Evolutionary conservation across 2,329 filamentous ascomycete genomes (phyloP).

Genomic region (Penicillium capsulatum): DNA sequence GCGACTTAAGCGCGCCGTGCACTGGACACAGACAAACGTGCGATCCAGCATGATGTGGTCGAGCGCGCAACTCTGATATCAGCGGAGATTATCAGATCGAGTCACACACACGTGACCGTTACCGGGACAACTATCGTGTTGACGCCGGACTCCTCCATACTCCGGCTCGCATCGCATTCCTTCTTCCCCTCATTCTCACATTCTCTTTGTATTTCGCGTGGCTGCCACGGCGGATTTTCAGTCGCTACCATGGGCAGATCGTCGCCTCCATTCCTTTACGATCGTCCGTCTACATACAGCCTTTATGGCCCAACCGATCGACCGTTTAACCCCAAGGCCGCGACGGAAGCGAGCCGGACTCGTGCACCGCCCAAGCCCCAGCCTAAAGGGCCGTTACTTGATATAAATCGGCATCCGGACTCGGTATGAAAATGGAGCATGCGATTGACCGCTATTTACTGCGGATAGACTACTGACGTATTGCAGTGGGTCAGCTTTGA

Average conservation of each 20-base stretch:
- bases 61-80: slow-evolving; percentile 2
- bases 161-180: slow-evolving; percentile 23
- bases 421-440: slow-evolving; percentile 47
- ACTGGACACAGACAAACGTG: slow-evolving; percentile 29
- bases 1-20: slow-evolving; percentile 21
- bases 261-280: slow-evolving; percentile 71
- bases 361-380: slow-evolving; percentile 58
- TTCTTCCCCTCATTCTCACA: slow-evolving; percentile 15
- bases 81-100: slow-evolving; percentile 6
- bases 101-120: slow-evolving; percentile 25
- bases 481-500: slow-evolving; percentile 53
- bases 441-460: too few relatives aligned
- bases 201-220: slow-evolving; percentile 33
- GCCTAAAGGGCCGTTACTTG: slow-evolving; percentile 69
- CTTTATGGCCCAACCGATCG: slow-evolving; percentile 51
- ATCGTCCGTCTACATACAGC: slow-evolving; percentile 51
- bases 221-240: slow-evolving; percentile 26
- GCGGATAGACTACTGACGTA: slow-evolving; percentile 3
- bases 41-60: slow-evolving; percentile 26
- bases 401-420: slow-evolving; percentile 83
- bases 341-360: slow-evolving; percentile 73
- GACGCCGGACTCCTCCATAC: slow-evolving; percentile 11
- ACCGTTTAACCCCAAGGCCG: slow-evolving; percentile 80
- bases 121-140: slow-evolving; percentile 30
- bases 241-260: slow-evolving; percentile 47